Evolutionary conservation across 169 alveolate species (phyloP).

Genomic region (Plasmodium reichenowi): DNA sequence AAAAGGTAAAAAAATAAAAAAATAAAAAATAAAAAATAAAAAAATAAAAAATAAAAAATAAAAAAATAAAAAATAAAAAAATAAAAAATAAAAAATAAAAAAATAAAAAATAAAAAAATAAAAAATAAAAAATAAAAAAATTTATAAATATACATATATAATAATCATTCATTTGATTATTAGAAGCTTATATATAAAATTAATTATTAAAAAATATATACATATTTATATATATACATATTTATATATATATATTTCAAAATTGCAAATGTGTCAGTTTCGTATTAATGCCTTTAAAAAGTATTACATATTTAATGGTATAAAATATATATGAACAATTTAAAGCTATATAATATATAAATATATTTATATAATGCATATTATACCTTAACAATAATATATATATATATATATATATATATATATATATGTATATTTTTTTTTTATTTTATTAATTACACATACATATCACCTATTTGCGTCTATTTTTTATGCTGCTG

Average conservation of each 20-base stretch:
- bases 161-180: background rate
- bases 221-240: background rate
- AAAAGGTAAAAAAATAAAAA: background rate
- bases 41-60: constrained; percentile 8
- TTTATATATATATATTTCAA: background rate
- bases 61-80: background rate
- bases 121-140: background rate
- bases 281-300: background rate
- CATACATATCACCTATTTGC: background rate
- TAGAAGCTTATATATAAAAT: background rate
- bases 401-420: constrained; percentile 3
- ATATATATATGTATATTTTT: background rate
- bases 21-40: background rate
- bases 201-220: background rate
- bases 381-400: constrained; percentile 2
- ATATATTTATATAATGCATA: constrained; percentile 6
- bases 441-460: background rate
- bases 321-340: too few species aligned
- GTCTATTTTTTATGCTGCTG: background rate
- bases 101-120: constrained; percentile 7
- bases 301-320: too few species aligned
- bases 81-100: constrained; percentile 1
- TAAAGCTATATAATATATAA: too few species aligned
- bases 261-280: constrained; percentile 8
- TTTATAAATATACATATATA: background rate